Evolutionary conservation across 306 rosid species (phyloP).

Genomic region (Acacia melanoxylon): DNA sequence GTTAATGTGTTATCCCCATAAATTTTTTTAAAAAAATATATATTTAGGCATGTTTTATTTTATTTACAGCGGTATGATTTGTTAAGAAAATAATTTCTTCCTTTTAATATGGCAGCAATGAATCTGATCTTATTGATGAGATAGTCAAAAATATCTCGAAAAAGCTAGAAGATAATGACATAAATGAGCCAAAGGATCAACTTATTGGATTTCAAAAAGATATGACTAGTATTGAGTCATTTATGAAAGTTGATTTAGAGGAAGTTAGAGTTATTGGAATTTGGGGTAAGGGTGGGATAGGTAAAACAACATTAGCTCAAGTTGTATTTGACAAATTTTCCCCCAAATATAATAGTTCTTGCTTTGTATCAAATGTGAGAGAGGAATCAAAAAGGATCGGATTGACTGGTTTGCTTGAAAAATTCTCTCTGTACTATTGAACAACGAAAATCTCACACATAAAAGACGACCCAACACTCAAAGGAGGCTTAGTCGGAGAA

Average conservation of each 20-base stretch:
- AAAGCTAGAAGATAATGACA: not conserved
- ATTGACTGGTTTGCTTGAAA: not conserved
- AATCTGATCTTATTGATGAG: not conserved
- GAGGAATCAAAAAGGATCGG: not conserved
- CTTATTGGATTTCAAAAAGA: not conserved
- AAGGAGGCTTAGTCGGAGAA: not conserved
- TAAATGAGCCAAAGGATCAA: not conserved
- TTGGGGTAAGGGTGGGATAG: constrained; percentile 24
- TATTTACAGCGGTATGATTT: not conserved
- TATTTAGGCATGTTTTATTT: too few relatives aligned
- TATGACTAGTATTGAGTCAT: not conserved
- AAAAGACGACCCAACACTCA: not conserved
- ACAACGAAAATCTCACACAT: not conserved
- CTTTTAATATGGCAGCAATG: not conserved
- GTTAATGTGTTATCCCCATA: not conserved
- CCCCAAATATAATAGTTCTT: not conserved
- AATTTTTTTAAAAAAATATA: not conserved
- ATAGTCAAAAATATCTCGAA: not conserved
- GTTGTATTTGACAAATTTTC: not conserved
- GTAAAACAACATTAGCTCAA: not conserved
- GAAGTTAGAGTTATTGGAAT: constrained; percentile 25
- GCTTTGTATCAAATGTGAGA: constrained; percentile 20
- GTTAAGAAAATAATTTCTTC: too few relatives aligned
- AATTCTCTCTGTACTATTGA: not conserved
- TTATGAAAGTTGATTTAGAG: not conserved